These are phyloP conservation scores for Caryocar brasiliense DNA, from an alignment of 441 rosid genomes.

Conservation along the genomic window DNA sequence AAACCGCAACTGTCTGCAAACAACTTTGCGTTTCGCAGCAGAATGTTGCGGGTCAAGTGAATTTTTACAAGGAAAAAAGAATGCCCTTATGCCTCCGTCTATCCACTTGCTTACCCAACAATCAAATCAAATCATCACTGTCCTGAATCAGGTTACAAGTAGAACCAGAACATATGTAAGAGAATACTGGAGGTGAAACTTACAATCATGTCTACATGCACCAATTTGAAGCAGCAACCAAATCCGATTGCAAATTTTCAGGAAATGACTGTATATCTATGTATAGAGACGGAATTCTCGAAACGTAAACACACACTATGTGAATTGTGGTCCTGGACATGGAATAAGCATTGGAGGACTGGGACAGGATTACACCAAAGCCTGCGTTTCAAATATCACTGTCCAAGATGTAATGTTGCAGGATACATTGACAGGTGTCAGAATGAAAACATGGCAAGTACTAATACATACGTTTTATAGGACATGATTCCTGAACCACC, in stretches of 20 bases:
- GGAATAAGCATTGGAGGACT: slow-evolving; percentile 87
- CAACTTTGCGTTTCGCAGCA: no score
- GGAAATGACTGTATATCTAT: slow-evolving; percentile 85
- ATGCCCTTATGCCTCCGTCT: no score
- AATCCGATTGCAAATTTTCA: slow-evolving; percentile 16
- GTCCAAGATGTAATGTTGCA: slow-evolving; percentile 61
- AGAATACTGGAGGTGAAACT: no score
- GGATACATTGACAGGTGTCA: slow-evolving; percentile 57
- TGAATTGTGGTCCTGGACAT: slow-evolving; percentile 86
- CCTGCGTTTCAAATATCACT: slow-evolving; percentile 75
- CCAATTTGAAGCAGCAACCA: background rate
- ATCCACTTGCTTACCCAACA: no score
- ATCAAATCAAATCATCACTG: no score
- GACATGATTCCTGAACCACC: background rate
- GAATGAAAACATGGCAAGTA: slow-evolving; percentile 97
- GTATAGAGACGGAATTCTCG: slow-evolving; percentile 82
- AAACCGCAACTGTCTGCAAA: no score
- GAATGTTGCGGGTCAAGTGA: no score
- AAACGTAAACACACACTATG: slow-evolving; percentile 49
- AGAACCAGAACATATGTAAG: no score
- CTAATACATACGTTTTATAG: background rate
- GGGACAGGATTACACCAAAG: slow-evolving; percentile 53
- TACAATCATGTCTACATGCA: no score
- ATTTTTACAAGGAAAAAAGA: no score
- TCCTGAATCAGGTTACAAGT: no score